Evolutionary conservation across 2,329 filamentous ascomycete genomes (phyloP).

Genomic region (Cryphonectria japonica): DNA sequence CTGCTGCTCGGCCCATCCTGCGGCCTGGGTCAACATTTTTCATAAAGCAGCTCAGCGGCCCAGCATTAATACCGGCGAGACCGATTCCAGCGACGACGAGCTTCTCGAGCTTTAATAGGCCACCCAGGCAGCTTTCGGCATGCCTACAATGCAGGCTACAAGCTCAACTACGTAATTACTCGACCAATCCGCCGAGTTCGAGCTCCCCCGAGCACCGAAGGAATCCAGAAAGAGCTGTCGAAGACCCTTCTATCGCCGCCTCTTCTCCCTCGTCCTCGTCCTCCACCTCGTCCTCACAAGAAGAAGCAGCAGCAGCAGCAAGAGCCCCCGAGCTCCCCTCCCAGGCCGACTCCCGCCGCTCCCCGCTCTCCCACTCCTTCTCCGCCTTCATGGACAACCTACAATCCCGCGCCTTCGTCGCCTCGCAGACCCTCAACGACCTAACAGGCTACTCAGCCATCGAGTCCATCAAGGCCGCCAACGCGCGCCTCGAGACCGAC

Average conservation of each 20-base stretch:
- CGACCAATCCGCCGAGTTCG: conserved; percentile 35
- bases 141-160: conserved; percentile 37
- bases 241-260: not conserved
- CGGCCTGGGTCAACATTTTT: conserved; percentile 25
- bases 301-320: not conserved
- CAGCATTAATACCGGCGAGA: conserved; percentile 16
- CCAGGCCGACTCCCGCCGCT: conserved; percentile 48
- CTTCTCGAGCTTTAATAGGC: conserved; percentile 13
- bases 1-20: conserved; percentile 29
- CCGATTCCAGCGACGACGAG: conserved; percentile 16
- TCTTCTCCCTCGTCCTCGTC: not conserved
- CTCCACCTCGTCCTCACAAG: not conserved
- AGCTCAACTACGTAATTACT: conserved; percentile 37
- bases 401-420: conserved; percentile 81
- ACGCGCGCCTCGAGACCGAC: conserved; percentile 66
- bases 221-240: not conserved
- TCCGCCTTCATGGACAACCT: conserved; percentile 83
- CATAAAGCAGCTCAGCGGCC: conserved; percentile 31
- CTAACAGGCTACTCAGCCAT: conserved; percentile 94
- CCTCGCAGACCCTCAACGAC: conserved; percentile 88
- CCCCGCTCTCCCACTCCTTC: conserved; percentile 54
- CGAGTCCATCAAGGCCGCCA: conserved; percentile 80
- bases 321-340: conserved; percentile 47
- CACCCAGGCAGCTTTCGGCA: conserved; percentile 30
- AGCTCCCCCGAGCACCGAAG: not conserved